phyloP scores from a whole-genome alignment of 78 protist species.

The Dictyostelium discoideum region DNA sequence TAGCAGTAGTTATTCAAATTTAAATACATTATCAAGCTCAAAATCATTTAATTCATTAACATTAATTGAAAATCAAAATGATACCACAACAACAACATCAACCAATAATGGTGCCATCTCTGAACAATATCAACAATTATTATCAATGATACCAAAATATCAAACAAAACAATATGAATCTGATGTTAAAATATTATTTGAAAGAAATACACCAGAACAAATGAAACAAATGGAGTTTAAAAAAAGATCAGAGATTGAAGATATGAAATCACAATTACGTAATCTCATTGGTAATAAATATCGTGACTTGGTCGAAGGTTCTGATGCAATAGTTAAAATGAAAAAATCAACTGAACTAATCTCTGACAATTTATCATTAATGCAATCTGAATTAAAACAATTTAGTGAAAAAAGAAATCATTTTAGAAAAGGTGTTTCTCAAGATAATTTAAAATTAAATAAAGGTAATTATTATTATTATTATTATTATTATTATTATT shows the following conservation, averaged over 20 bases:
- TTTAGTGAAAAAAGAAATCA: conserved; percentile 33
- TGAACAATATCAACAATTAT: conserved; percentile 9
- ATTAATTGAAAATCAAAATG: background rate
- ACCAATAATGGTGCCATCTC: background rate
- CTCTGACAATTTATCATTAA: background rate
- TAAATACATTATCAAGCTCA: background rate
- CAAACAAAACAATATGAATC: conserved; percentile 38
- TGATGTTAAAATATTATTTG: conserved; percentile 37
- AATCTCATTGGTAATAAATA: conserved; percentile 63
- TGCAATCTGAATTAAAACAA: conserved; percentile 42
- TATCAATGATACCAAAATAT: conserved; percentile 53
- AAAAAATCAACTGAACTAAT: conserved; percentile 43
- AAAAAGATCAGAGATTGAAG: conserved; percentile 67
- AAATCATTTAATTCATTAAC: conserved; percentile 16
- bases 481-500: background rate
- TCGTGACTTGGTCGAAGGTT: conserved; percentile 67
- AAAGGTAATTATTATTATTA: background rate
- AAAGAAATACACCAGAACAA: conserved; percentile 62
- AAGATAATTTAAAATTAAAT: background rate
- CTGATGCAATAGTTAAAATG: conserved; percentile 76
- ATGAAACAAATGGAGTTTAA: conserved; percentile 53
- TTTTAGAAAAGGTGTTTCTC: conserved; percentile 1
- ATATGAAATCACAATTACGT: conserved; percentile 56
- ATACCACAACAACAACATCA: background rate
- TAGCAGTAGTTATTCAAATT: background rate